Evolutionary conservation across 805 yeast species (phyloP).

Genomic region (Metschnikowia cubensis): DNA sequence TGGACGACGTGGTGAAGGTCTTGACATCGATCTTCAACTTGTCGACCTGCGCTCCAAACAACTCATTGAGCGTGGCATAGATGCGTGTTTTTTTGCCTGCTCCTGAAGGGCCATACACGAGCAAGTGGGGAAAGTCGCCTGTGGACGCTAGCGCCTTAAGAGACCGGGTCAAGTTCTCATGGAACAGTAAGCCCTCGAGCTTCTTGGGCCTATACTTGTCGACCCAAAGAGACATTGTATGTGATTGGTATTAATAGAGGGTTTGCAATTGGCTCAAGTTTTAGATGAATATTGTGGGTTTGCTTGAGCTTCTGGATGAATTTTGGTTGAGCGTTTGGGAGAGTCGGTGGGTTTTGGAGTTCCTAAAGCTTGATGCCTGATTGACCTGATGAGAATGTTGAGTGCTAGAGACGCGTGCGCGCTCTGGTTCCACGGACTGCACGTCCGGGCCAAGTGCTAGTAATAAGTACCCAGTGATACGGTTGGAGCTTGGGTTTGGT

Average conservation of each 20-base stretch:
- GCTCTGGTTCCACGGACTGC: background rate
- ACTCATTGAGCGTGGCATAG: conserved; percentile 68
- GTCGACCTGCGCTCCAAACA: conserved; percentile 80
- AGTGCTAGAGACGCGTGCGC: background rate
- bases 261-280: background rate
- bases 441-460: background rate
- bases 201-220: conserved; percentile 84
- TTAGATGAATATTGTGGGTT: no score
- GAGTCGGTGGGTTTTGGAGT: no score
- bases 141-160: conserved; percentile 57
- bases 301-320: no score
- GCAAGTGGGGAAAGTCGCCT: conserved; percentile 89
- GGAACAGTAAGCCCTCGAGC: conserved; percentile 63
- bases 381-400: background rate
- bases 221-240: conserved; percentile 88
- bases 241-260: background rate
- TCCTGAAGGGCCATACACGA: conserved; percentile 94
- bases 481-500: no score
- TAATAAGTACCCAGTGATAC: no score
- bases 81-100: conserved; percentile 96
- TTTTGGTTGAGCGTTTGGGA: no score
- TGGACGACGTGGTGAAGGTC: conserved; percentile 68
- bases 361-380: no score
- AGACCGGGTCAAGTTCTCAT: conserved; percentile 57
- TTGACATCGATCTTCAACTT: conserved; percentile 84